These are phyloP conservation scores for Alternaria arbusti DNA, from an alignment of 2,329 filamentous ascomycete species.

Conservation along the genomic window DNA sequence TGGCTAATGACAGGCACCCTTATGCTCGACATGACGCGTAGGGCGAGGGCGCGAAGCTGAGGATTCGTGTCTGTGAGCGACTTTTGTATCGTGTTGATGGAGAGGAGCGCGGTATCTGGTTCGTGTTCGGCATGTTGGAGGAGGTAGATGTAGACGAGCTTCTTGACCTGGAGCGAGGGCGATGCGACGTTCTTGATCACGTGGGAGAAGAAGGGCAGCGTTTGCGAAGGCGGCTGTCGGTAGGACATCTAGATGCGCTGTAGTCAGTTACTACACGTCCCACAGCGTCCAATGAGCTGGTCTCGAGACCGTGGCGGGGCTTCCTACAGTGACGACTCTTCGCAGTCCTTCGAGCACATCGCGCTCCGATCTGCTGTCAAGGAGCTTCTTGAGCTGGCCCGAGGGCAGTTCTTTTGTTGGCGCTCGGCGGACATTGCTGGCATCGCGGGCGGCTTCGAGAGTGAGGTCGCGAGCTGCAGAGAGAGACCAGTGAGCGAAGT, in stretches of 20 bases:
- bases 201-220: constrained; percentile 92
- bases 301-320: constrained; percentile 16
- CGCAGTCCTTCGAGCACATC: constrained; percentile 92
- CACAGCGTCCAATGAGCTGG: constrained; percentile 1
- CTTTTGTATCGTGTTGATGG: constrained; percentile 99
- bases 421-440: constrained; percentile 64
- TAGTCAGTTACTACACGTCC: constrained; percentile 25
- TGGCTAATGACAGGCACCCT: constrained; percentile 97
- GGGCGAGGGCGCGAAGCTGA: constrained; percentile 85
- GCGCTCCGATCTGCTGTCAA: constrained; percentile 91
- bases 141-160: constrained; percentile 97
- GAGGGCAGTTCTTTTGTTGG: constrained; percentile 72
- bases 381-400: constrained; percentile 89
- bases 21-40: constrained; percentile 97
- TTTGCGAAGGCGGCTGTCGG: constrained; percentile 70
- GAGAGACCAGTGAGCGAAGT: constrained; percentile 49
- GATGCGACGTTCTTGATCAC: constrained; percentile 98
- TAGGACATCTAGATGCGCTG: constrained; percentile 83
- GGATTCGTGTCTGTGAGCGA: constrained; percentile 92
- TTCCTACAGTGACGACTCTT: constrained; percentile 80
- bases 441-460: constrained; percentile 92
- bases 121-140: constrained; percentile 96
- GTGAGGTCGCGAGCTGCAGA: constrained; percentile 89
- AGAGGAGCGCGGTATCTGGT: constrained; percentile 91
- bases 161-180: constrained; percentile 92